Percentiles rank a stretch among this genome's conserved stretches.
Evolutionary conservation across 78 protist species (phyloP).

Genomic region (Dictyostelium discoideum): dicty_2.7 NC_007089.4:2229001-2229500

Average conservation of each 20-base stretch:
- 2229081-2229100: background rate
- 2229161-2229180: slow-evolving; percentile 64
- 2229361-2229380: no score
- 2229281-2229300: slow-evolving; percentile 40
- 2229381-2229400: background rate
- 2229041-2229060: background rate
- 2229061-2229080: background rate
- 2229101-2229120: background rate
- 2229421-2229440: background rate
- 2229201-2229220: slow-evolving; percentile 77
- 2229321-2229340: slow-evolving; percentile 23
- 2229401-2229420: background rate
- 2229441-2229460: background rate
- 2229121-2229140: slow-evolving; percentile 78
- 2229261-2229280: slow-evolving; percentile 22
- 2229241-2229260: slow-evolving; percentile 43
- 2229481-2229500: background rate
- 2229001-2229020: background rate
- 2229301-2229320: slow-evolving; percentile 63
- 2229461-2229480: background rate
- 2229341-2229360: no score
- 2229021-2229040: background rate
- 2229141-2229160: slow-evolving; percentile 56
- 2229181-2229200: slow-evolving; percentile 71
- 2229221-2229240: slow-evolving; percentile 78